Conservation (phyloP, 495 filamentous ascomycete genomes). For the Aspergillus saccharolyticus region DNA sequence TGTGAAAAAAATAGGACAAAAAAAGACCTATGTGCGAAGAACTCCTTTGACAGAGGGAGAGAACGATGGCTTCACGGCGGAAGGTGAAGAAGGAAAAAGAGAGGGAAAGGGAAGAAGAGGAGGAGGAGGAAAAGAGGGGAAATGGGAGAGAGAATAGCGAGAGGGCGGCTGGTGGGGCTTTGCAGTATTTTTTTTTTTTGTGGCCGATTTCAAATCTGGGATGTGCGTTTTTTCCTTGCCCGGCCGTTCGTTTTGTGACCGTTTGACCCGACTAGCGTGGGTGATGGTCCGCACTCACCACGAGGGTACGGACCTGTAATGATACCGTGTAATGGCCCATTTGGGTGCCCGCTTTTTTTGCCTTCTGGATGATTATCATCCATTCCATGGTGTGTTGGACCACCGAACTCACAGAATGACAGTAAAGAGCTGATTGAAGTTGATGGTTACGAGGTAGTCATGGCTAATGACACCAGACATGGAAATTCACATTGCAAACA, state of each 20-base stretch:
- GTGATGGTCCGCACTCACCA: background rate
- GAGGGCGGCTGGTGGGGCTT: conserved; percentile 22
- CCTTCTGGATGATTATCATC: background rate
- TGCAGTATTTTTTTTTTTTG: conserved; percentile 23
- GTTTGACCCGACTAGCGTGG: conserved; percentile 10
- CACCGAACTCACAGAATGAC: too few relatives aligned
- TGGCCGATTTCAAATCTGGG: conserved; percentile 27
- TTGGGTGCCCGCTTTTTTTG: background rate
- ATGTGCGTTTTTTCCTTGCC: conserved; percentile 27
- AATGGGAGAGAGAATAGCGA: conserved; percentile 33
- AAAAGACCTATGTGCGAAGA: conserved; percentile 34
- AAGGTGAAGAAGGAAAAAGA: conserved; percentile 22
- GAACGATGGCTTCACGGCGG: conserved; percentile 23
- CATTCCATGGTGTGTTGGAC: too few relatives aligned
- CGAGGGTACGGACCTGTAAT: background rate
- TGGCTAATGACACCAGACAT: too few relatives aligned
- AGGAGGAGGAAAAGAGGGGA: conserved; percentile 24
- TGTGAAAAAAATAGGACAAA: conserved; percentile 33
- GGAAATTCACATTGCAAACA: too few relatives aligned
- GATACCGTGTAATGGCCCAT: background rate
- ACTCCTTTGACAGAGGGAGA: conserved; percentile 37
- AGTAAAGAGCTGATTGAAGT: too few relatives aligned
- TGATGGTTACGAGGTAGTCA: too few relatives aligned
- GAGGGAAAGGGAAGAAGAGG: conserved; percentile 22
- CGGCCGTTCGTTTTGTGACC: conserved; percentile 19